phyloP scores from a whole-genome alignment of 2,329 filamentous ascomycete genomes.

The Pseudogymnoascus sp. region DNA sequence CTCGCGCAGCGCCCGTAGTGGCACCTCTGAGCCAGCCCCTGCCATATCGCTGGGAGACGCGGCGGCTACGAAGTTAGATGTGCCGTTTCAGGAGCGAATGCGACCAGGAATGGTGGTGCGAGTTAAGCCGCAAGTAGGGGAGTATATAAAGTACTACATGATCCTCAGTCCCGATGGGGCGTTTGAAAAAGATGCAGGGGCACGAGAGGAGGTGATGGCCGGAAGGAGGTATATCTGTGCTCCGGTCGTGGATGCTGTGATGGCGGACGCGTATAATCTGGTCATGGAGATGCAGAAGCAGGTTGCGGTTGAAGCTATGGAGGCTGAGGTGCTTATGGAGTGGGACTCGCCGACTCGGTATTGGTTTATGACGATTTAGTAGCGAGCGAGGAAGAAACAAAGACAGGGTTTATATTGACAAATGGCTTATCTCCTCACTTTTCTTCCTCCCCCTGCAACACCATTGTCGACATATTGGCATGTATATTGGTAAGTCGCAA shows the following conservation, averaged over 20 bases:
- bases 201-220: conserved; percentile 11
- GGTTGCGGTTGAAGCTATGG: conserved; percentile 31
- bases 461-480: too few species aligned
- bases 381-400: not conserved
- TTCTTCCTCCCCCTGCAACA: too few species aligned
- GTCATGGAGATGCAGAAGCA: conserved; percentile 33
- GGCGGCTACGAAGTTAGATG: not conserved
- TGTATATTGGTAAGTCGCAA: too few species aligned
- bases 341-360: conserved; percentile 37
- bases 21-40: not conserved
- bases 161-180: conserved; percentile 27
- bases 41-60: not conserved
- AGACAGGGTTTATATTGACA: not conserved
- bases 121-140: conserved; percentile 24
- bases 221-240: conserved; percentile 32
- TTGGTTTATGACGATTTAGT: conserved; percentile 28
- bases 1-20: conserved; percentile 24
- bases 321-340: conserved; percentile 35
- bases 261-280: conserved; percentile 33
- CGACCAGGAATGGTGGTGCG: conserved; percentile 35
- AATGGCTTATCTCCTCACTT: not conserved
- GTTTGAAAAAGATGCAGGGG: conserved; percentile 18
- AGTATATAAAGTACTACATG: conserved; percentile 26
- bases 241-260: conserved; percentile 29
- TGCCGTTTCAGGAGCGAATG: conserved; percentile 34